Percentiles rank a stretch among this genome's conserved stretches.
These are phyloP conservation scores for Cyberlindnera petersonii DNA, from an alignment of 805 yeast genomes.

Conservation along the genomic window DNA sequence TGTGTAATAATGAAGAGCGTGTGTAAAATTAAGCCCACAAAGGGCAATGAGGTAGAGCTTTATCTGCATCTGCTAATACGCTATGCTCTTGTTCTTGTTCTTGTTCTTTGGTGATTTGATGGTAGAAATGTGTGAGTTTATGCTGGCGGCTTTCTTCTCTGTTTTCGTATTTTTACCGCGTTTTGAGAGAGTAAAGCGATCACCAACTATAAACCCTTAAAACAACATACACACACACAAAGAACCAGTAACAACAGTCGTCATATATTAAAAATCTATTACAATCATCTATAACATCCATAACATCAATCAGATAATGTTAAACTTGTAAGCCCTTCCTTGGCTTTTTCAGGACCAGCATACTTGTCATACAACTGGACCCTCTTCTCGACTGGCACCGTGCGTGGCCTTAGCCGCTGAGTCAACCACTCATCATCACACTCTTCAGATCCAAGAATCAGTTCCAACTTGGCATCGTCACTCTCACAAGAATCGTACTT, in stretches of 20 bases:
- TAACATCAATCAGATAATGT: neutral
- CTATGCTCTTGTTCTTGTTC: too few species aligned
- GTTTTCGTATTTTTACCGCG: neutral
- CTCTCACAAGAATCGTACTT: neutral
- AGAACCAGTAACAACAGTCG: too few species aligned
- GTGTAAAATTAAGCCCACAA: conserved; percentile 2
- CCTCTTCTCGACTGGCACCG: conserved; percentile 12
- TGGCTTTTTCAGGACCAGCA: neutral
- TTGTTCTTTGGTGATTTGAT: too few species aligned
- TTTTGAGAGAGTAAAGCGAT: neutral
- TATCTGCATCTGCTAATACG: too few species aligned
- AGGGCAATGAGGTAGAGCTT: neutral
- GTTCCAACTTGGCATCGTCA: conserved; percentile 15
- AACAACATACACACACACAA: too few species aligned
- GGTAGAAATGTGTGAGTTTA: too few species aligned
- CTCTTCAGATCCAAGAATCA: conserved; percentile 22
- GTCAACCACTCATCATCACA: conserved; percentile 25
- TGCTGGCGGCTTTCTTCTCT: neutral
- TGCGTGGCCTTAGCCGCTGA: conserved; percentile 22
- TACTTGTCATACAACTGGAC: conserved; percentile 11
- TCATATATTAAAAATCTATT: too few species aligned
- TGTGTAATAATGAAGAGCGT: conserved; percentile 65
- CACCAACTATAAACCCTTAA: too few species aligned
- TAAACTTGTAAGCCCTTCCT: neutral
- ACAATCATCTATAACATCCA: too few species aligned